These are phyloP conservation scores for Pugionium cornutum DNA, from an alignment of 345 rosid genomes.

Conservation along the genomic window DNA sequence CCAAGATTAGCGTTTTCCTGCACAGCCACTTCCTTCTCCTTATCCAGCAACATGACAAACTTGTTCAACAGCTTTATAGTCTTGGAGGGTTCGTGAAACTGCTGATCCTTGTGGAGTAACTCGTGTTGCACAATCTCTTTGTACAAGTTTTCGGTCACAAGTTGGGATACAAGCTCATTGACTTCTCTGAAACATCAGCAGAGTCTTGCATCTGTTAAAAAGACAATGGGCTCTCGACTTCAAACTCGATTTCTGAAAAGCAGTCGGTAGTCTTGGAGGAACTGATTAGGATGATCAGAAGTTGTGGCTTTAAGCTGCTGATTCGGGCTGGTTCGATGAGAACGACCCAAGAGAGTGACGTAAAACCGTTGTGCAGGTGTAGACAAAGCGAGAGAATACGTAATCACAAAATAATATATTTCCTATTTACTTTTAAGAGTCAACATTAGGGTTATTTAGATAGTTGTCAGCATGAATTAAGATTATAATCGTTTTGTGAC, in stretches of 20 bases:
- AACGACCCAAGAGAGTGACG: conserved; percentile 48
- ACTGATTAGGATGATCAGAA: neutral
- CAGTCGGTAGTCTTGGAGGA: conserved; percentile 30
- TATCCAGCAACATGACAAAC: conserved; percentile 62
- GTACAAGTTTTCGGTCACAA: conserved; percentile 58
- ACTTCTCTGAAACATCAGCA: conserved; percentile 36
- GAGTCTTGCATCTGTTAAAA: conserved; percentile 40
- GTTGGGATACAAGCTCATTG: conserved; percentile 44
- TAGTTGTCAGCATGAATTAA: no score
- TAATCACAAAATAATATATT: no score
- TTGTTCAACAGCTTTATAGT: conserved; percentile 62
- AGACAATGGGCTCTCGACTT: conserved; percentile 48
- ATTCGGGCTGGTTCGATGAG: conserved; percentile 30
- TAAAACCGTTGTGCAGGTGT: conserved; percentile 61
- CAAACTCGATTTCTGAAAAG: conserved; percentile 37
- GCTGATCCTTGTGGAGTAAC: conserved; percentile 44
- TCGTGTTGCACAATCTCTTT: conserved; percentile 48
- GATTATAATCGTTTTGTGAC: no score
- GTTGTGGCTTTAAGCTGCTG: conserved; percentile 20
- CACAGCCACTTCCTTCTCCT: conserved; percentile 58
- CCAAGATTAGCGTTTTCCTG: conserved; percentile 61
- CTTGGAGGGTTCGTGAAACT: conserved; percentile 43
- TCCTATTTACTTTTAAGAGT: no score
- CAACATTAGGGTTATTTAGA: no score
- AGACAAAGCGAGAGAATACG: conserved; percentile 50